These are phyloP conservation scores for Boehmeria nivea DNA, from an alignment of 306 rosid species.

Conservation along the genomic window DNA sequence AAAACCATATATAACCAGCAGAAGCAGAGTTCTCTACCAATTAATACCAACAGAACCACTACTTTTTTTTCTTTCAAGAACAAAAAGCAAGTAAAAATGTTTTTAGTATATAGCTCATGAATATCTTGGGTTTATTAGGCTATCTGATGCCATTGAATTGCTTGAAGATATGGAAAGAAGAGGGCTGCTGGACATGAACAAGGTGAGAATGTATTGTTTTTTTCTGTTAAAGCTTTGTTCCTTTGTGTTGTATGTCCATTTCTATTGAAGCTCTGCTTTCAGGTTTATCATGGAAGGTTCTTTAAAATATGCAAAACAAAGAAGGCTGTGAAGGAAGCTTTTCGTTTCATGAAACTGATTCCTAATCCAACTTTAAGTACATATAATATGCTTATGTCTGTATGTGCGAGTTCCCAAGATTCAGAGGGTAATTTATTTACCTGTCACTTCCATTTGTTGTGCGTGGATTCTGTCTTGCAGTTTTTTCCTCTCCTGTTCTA, in stretches of 20 bases:
- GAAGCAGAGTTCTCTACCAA: too few relatives aligned
- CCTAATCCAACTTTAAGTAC: conserved; percentile 85
- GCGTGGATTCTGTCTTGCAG: conserved; percentile 3
- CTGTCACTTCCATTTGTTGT: conserved; percentile 9
- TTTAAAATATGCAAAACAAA: conserved; percentile 69
- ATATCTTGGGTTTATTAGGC: conserved; percentile 43
- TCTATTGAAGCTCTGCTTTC: conserved; percentile 34
- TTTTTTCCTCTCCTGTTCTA: conserved; percentile 19
- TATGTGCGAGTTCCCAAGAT: conserved; percentile 73
- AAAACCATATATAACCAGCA: too few relatives aligned
- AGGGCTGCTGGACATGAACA: conserved; percentile 77
- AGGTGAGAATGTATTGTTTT: conserved; percentile 47
- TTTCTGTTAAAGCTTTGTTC: conserved; percentile 16
- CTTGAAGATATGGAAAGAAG: conserved; percentile 74
- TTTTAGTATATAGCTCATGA: not conserved
- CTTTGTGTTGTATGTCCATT: conserved; percentile 24
- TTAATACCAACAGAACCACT: too few relatives aligned
- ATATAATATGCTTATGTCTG: conserved; percentile 95
- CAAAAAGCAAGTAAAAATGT: too few relatives aligned
- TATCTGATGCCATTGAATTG: conserved; percentile 53
- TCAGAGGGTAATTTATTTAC: conserved; percentile 49
- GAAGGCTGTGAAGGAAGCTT: conserved; percentile 89
- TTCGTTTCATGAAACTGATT: conserved; percentile 69
- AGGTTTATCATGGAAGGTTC: conserved; percentile 93
- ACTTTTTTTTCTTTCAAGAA: too few relatives aligned